Evolutionary conservation across 116 monocot species (phyloP), one percentile per base, ranked within the genome.

Genomic region (Iris pallida): DNA sequence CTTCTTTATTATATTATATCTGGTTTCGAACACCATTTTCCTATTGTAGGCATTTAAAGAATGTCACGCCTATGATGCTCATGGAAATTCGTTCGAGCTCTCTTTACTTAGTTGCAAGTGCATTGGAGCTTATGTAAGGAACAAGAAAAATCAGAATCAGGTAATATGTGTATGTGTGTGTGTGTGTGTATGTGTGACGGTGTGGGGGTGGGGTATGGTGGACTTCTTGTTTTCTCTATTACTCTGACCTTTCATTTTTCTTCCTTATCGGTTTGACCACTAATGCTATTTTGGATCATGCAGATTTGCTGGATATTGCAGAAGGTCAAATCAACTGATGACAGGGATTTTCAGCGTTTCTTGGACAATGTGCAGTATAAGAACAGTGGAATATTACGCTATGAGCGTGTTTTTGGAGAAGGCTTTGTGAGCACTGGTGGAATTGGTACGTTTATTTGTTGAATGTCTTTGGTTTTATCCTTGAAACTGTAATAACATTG

Each of bases 121-220:
- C 76, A 90, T 98, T 66, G 74, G 90, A 80, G 97, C 97, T 59
- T 98, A 98, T 74, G 97, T 90, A 53, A 98, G 78, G 73, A 98
- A 80, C 75, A 98, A 98, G 82, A 98, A 86, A 78, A 93, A 92
- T 75, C 97, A 98, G 78, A 98, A 98, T 59, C 97, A 98, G 90
- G 97, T 90, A 16, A 8, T 42, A 0, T 30, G 30, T 30, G 30
- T n/a, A n/a, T n/a, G n/a, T n/a, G n/a, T n/a, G n/a, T n/a, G n/a
- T 30, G 20, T 9, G 59, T 30, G n/a, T 40, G n/a, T n/a, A n/a
- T 30, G 30, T 30, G 30, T 30, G 30, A 30, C 30, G 30, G 30
- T 30, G 30, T 30, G 30, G 30, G 30, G 30, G 30, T 30, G 3
- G 30, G 30, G 30, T 30, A 30, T 30, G 30, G 3, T 30, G 30